Percentiles rank a stretch among this genome's conserved stretches.
These are phyloP conservation scores for Plantago coronopus DNA, from an alignment of 305 asterid species.

Conservation along the genomic window DNA sequence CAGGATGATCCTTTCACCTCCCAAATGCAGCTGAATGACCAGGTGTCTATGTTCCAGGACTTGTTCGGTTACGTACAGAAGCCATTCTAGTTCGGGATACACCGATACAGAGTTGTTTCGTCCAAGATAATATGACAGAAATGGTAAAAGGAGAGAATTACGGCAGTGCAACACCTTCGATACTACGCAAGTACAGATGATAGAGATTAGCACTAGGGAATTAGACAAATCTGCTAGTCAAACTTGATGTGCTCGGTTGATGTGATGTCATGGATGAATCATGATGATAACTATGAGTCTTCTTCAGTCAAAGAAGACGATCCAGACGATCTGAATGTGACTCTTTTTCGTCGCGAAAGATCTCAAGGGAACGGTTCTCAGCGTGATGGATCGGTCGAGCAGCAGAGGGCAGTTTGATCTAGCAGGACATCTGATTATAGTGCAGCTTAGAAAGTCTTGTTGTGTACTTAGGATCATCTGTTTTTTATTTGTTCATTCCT, in stretches of 20 bases:
- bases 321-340: conserved; percentile 1
- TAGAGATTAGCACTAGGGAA: conserved; percentile 14
- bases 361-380: not conserved
- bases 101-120: not conserved
- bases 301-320: conserved; percentile 13
- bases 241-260: conserved; percentile 31
- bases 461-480: conserved; percentile 8
- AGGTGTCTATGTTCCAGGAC: conserved; percentile 26
- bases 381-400: not conserved
- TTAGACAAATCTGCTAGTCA: conserved; percentile 25
- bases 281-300: conserved; percentile 10
- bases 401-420: conserved; percentile 12
- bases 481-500: conserved; percentile 18
- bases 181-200: not conserved
- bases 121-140: not conserved
- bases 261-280: conserved; percentile 7
- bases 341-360: not conserved
- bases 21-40: conserved; percentile 27
- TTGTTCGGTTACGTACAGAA: conserved; percentile 27
- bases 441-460: conserved; percentile 13
- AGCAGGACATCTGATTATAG: conserved; percentile 3
- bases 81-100: conserved; percentile 20
- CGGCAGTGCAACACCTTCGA: not conserved
- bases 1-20: conserved; percentile 23
- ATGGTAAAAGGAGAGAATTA: not conserved